Conservation (phyloP, 2,329 filamentous ascomycete genomes). For the Escovopsis sp. region DNA sequence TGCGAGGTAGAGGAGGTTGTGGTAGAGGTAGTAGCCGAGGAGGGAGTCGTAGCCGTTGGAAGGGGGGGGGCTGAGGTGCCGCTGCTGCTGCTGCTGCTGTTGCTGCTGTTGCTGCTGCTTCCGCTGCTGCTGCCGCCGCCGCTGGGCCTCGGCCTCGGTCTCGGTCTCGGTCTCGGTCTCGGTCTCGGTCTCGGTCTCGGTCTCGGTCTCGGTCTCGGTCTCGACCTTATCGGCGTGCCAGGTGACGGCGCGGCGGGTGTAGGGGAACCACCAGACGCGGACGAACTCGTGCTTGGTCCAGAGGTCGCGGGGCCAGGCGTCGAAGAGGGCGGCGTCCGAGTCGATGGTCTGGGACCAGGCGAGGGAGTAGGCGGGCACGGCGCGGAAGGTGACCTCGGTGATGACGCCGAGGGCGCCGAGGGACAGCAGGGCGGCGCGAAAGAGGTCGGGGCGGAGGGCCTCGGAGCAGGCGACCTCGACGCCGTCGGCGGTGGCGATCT, state of each 20-base stretch:
- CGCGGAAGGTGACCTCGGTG: constrained; percentile 72
- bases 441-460: constrained; percentile 58
- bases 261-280: constrained; percentile 95
- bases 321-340: constrained; percentile 50
- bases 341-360: constrained; percentile 73
- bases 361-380: constrained; percentile 68
- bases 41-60: constrained; percentile 66
- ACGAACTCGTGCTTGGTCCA: constrained; percentile 84
- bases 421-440: constrained; percentile 74
- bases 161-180: no score
- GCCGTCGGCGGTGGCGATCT: constrained; percentile 71
- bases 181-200: no score
- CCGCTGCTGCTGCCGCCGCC: no score
- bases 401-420: constrained; percentile 85
- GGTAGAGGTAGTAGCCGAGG: constrained; percentile 80
- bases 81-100: no score
- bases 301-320: constrained; percentile 52
- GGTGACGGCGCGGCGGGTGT: constrained; percentile 71
- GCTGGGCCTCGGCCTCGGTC: no score
- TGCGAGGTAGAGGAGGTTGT: constrained; percentile 70
- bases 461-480: constrained; percentile 55
- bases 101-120: no score
- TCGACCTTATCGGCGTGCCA: constrained; percentile 73
- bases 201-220: no score
- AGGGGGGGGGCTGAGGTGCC: constrained; percentile 41